Conservation (phyloP, 306 rosid genomes). For the Ochetophila trinervis region DNA sequence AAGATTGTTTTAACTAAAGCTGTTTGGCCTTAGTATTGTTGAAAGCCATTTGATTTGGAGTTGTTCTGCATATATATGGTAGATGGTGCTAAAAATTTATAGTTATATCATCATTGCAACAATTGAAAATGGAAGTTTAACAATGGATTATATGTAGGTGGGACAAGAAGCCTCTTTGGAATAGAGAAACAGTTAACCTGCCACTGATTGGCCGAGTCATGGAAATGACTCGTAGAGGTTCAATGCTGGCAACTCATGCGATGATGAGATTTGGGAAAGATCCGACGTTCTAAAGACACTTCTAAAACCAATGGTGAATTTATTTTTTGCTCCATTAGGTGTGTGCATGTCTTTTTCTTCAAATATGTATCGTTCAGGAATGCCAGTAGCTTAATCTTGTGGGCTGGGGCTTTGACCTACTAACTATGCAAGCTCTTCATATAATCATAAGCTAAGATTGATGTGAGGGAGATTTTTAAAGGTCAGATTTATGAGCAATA, state of each 20-base stretch:
- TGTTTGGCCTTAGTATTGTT: no score
- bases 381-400: background rate
- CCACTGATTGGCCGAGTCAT: conserved; percentile 59
- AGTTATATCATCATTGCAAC: no score
- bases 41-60: no score
- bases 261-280: conserved; percentile 87
- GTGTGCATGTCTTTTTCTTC: background rate
- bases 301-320: background rate
- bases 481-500: no score
- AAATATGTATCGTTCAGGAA: no score
- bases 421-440: background rate
- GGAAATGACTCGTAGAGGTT: conserved; percentile 64
- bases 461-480: no score
- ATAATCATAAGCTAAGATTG: no score
- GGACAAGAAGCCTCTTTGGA: conserved; percentile 72
- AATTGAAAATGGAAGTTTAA: background rate
- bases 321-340: background rate
- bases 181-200: conserved; percentile 56
- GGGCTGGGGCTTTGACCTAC: background rate
- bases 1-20: no score
- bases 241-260: conserved; percentile 72
- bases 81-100: no score
- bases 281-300: conserved; percentile 26
- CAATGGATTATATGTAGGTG: conserved; percentile 44
- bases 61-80: no score